Evolutionary conservation across 345 rosid genomes (phyloP), one percentile per base, ranked within the genome.

Genomic region (Eucalyptus pauciflora): DNA sequence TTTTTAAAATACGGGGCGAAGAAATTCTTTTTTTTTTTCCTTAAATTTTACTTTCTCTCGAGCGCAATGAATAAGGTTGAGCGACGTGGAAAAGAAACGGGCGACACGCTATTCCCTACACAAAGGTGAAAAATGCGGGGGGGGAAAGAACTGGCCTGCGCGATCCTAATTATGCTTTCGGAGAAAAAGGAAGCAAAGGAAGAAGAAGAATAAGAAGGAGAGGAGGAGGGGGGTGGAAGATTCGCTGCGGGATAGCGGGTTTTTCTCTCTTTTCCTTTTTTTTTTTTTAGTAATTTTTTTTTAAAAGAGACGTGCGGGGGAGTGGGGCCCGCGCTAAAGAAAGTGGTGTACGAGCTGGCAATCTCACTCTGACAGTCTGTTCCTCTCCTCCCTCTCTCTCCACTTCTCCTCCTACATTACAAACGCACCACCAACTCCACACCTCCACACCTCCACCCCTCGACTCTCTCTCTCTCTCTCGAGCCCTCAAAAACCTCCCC

Each of bases 311-410:
- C 62, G 52, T 46, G 89, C 49, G 56, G 67, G 89, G 89, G 56
- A 24, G 89, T 88, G 89, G 86, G 89, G 86, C 86, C 86, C 50
- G 52, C 43, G 46, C 31, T 37, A 54, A 62, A 60, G 89, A 62
- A 80, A 29, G 87, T 50, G 87, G 64, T 4, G 80, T 31, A 85
- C 80, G 69, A 88, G 81, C 83, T 88, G 83, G 81, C 81, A 58
- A 7, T 51, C 41, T 56, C 60, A 2, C 24, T 54, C 67, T 83
- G 87, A 81, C 89, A 81, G 87, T 80, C 89, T 88, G 76, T 85
- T 45, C 86, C n/a, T 50, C 48, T 9, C 27, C 31, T 1, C 48
- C 18, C 43, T 43, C 54, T 60, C 87, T 22, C 80, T 46, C 16
- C 45, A 6, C 49, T 14, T n/a, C 86, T n/a, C 86, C 51, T 87